phyloP scores from a whole-genome alignment of 1,139 yeast species.

The Lipomyces yarrowii region DNA sequence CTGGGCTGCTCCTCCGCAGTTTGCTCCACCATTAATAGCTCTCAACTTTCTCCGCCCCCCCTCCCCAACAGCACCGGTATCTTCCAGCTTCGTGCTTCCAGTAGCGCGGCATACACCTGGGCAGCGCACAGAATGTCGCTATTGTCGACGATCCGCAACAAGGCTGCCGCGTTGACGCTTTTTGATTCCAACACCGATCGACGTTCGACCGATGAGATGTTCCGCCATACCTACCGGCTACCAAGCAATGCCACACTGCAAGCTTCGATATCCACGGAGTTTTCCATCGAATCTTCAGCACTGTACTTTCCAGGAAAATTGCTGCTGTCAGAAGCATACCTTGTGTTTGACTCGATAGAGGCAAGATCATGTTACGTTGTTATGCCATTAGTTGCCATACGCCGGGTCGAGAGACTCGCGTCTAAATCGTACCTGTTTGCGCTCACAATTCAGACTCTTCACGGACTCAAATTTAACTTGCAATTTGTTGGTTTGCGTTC shows the following conservation, averaged over 20 bases:
- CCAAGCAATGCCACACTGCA: conserved; percentile 72
- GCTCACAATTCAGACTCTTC: conserved; percentile 67
- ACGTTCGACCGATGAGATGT: conserved; percentile 62
- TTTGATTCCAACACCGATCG: conserved; percentile 29
- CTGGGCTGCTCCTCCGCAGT: background rate
- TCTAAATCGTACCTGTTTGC: conserved; percentile 79
- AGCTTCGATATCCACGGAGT: conserved; percentile 70
- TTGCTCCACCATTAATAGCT: background rate
- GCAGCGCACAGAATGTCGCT: conserved; percentile 23
- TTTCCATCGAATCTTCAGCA: conserved; percentile 49
- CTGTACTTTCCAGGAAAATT: conserved; percentile 59
- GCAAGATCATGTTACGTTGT: conserved; percentile 66
- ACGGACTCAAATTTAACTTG: conserved; percentile 63
- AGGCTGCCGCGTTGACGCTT: conserved; percentile 29
- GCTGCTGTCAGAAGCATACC: conserved; percentile 69
- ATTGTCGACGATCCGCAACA: conserved; percentile 30
- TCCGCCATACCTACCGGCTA: conserved; percentile 64
- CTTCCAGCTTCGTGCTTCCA: background rate
- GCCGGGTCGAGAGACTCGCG: conserved; percentile 84
- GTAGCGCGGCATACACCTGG: background rate
- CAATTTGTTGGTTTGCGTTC: conserved; percentile 80
- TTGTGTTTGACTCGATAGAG: conserved; percentile 76
- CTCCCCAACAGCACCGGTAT: background rate
- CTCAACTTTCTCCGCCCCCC: background rate
- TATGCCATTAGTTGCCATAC: conserved; percentile 74